Evolutionary conservation across 352 stramenopile genomes (phyloP).

Genomic region (Blastocystis sp.): DNA sequence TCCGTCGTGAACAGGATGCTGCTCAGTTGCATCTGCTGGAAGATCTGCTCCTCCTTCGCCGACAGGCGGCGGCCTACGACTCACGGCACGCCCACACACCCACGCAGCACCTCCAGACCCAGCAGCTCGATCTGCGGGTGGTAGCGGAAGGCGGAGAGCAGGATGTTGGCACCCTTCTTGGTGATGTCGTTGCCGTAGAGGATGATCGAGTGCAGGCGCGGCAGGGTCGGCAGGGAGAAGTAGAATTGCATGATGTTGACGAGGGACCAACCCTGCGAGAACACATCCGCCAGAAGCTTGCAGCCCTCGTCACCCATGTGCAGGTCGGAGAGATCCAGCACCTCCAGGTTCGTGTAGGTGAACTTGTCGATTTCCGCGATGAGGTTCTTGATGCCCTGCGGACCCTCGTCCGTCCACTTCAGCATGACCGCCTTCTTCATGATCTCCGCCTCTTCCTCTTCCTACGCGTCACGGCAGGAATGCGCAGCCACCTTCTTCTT

Average conservation of each 20-base stretch:
- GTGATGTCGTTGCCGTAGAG: slow-evolving; percentile 58
- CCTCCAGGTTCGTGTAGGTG: slow-evolving; percentile 50
- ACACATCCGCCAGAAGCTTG: slow-evolving; percentile 11
- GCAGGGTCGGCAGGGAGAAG: slow-evolving; percentile 44
- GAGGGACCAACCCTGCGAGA: slow-evolving; percentile 56
- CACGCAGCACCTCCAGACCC: slow-evolving; percentile 40
- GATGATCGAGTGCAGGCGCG: slow-evolving; percentile 48
- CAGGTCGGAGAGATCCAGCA: slow-evolving; percentile 54
- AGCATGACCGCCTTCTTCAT: slow-evolving; percentile 21
- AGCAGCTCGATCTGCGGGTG: slow-evolving; percentile 52
- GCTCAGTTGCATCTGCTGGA: slow-evolving; percentile 30
- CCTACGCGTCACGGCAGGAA: not conserved
- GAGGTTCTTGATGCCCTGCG: slow-evolving; percentile 28
- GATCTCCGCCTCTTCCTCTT: slow-evolving; percentile 38
- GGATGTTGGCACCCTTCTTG: not conserved
- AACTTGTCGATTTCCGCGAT: slow-evolving; percentile 26
- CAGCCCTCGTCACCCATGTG: slow-evolving; percentile 53
- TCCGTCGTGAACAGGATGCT: not conserved
- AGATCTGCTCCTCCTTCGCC: slow-evolving; percentile 13
- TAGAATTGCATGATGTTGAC: slow-evolving; percentile 67
- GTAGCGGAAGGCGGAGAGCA: slow-evolving; percentile 44
- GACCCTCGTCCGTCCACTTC: slow-evolving; percentile 42
- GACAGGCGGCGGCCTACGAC: slow-evolving; percentile 16
- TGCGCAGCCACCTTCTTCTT: not conserved
- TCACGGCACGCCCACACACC: not conserved